phyloP scores from a whole-genome alignment of 345 rosid genomes.

The Eucalyptus caleyi region DNA sequence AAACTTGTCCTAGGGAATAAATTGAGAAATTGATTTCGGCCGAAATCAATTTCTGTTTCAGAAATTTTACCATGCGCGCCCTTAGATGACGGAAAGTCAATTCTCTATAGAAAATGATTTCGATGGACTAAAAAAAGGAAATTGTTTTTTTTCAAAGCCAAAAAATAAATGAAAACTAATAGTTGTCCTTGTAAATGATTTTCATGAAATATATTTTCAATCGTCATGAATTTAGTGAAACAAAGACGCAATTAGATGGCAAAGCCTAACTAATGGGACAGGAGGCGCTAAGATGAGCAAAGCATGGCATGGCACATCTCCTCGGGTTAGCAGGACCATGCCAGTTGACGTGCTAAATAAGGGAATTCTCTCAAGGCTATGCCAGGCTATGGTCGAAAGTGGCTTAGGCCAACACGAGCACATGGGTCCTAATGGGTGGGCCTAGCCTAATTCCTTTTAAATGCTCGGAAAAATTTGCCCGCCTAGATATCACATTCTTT shows the following conservation, averaged over 20 bases:
- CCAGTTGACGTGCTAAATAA: fast-evolving
- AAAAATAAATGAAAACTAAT: too few relatives aligned
- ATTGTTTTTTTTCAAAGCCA: neutral
- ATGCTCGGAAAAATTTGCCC: neutral
- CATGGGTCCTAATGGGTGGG: neutral
- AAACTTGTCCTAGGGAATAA: too few relatives aligned
- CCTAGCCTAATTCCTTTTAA: neutral
- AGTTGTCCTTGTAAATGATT: neutral
- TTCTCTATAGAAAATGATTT: neutral
- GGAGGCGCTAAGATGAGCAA: fast-evolving
- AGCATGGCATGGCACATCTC: fast-evolving
- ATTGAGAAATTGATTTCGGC: too few relatives aligned
- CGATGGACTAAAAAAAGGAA: neutral
- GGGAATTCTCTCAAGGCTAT: neutral
- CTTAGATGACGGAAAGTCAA: neutral
- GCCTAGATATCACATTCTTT: neutral
- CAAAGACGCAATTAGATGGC: fast-evolving
- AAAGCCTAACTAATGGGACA: fast-evolving
- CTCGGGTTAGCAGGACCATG: fast-evolving
- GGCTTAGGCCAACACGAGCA: fast-evolving
- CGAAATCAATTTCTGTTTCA: too few relatives aligned
- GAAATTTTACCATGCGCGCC: too few relatives aligned
- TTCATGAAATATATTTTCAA: neutral
- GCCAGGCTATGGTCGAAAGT: neutral
- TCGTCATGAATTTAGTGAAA: neutral